Evolutionary conservation across 2,329 filamentous ascomycete genomes (phyloP).

Genomic region (Falciphora oryzae): DNA sequence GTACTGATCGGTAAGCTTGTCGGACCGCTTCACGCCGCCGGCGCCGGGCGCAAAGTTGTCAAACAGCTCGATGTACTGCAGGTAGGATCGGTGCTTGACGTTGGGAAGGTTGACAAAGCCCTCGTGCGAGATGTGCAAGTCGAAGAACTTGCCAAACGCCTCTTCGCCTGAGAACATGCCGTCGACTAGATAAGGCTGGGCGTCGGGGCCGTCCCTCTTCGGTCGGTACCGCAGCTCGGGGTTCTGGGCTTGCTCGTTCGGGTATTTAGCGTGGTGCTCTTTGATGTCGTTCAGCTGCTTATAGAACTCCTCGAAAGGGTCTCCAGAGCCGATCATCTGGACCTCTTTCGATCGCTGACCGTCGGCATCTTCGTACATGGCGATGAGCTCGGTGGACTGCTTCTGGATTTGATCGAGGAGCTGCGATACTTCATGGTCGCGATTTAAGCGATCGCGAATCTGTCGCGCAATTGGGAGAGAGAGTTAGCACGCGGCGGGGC

Average conservation of each 20-base stretch:
- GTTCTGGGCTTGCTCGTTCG: slow-evolving; percentile 92
- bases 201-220: slow-evolving; percentile 44
- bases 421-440: slow-evolving; percentile 86
- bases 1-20: slow-evolving; percentile 90
- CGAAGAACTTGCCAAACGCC: slow-evolving; percentile 86
- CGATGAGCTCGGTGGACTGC: slow-evolving; percentile 73
- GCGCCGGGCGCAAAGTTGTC: slow-evolving; percentile 75
- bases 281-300: slow-evolving; percentile 75
- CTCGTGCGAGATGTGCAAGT: slow-evolving; percentile 79
- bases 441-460: slow-evolving; percentile 82
- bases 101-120: slow-evolving; percentile 84
- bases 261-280: slow-evolving; percentile 83
- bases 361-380: slow-evolving; percentile 77
- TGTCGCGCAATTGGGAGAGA: slow-evolving; percentile 28
- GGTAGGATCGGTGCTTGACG: slow-evolving; percentile 77
- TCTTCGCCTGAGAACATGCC: slow-evolving; percentile 95
- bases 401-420: slow-evolving; percentile 83
- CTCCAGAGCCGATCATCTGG: slow-evolving; percentile 75
- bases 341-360: slow-evolving; percentile 71
- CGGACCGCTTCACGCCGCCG: slow-evolving; percentile 66
- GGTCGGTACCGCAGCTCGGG: slow-evolving; percentile 85
- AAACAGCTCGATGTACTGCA: slow-evolving; percentile 90
- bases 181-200: slow-evolving; percentile 66
- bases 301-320: slow-evolving; percentile 89
- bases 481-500: background rate